Conservation (phyloP, 192 early-diverging fungal genomes). For the Podila epicladia region DNA sequence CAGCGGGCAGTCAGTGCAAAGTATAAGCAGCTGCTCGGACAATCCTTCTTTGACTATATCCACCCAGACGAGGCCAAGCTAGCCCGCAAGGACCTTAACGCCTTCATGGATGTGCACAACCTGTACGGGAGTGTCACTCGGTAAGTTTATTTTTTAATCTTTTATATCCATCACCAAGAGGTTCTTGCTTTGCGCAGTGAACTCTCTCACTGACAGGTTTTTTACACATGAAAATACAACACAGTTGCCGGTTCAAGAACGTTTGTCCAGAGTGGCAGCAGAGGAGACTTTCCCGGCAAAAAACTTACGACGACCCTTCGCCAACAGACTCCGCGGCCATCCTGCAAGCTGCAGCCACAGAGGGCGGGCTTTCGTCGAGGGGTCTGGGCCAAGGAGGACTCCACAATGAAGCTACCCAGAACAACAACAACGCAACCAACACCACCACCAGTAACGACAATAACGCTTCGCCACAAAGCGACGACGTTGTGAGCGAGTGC, state of each 20-base stretch:
- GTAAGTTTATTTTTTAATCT: conserved; percentile 8
- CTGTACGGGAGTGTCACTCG: conserved; percentile 54
- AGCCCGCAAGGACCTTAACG: conserved; percentile 50
- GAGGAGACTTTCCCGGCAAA: conserved; percentile 14
- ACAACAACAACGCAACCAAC: neutral
- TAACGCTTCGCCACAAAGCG: neutral
- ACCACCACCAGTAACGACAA: neutral
- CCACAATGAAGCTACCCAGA: neutral
- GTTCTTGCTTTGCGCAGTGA: no score
- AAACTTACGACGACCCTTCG: neutral
- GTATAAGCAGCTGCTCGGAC: conserved; percentile 46
- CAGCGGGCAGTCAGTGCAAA: conserved; percentile 46
- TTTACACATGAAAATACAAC: conserved; percentile 3
- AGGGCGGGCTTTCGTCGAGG: conserved; percentile 27
- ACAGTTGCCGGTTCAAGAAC: conserved; percentile 44
- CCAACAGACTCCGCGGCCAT: conserved; percentile 14
- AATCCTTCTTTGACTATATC: conserved; percentile 58
- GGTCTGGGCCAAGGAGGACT: conserved; percentile 20
- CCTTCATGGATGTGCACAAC: conserved; percentile 54
- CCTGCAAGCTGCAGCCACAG: conserved; percentile 22
- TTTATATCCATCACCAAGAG: no score
- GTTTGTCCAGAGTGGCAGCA: conserved; percentile 51
- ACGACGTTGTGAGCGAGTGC: conserved; percentile 1
- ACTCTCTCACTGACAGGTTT: neutral
- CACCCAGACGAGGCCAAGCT: conserved; percentile 54